Evolutionary conservation across 2,329 filamentous ascomycete species (phyloP), one percentile per base, ranked within the genome.

Genomic region (Claviceps fusiformis): DNA sequence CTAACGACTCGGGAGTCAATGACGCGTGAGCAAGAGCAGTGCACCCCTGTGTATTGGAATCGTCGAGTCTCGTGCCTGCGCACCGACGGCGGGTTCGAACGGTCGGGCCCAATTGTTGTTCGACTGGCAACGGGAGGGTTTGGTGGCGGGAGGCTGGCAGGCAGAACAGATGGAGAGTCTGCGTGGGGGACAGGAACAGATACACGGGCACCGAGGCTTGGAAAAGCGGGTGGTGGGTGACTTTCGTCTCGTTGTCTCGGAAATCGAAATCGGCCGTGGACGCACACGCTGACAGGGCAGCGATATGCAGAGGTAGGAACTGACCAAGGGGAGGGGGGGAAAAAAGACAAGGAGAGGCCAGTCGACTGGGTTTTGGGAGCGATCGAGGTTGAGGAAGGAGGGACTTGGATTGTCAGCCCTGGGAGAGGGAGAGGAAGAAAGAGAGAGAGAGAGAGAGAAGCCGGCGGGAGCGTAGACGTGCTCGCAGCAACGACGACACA

Each of bases 31-130:
- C 31, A 24, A 19, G 19, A 19, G 19, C 19, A 29, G 46, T 24
- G 48, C 37, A 35, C 45, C 47, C 8, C 13, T 50, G 11, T 27
- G 33, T 50, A 17, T 54, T 51, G 46, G 33, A 27, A 27, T 33
- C 15, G 33, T 8, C 46, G 8, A n/a, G 27, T 46, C 31, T 50
- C 46, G 52, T 54, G 19, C 43, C 11, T 35, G 51, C 52, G 55
- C 55, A 56, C 54, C 24, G 48, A 54, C 47, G 19, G 47, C 55
- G 43, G 47, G 43, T 37, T 52, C 41, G 43, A 47, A 33, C 6
- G 52, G 43, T 48, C 47, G 33, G 19, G 19, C 47, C 41, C 31
- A 53, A 17, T 43, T 52, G n/a, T 47, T 43, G 33, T 50, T 55
- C 49, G 50, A 44, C 29, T 41, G 8, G 7, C 35, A 37, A 37